A percentile compares a stretch with the other conserved stretches of the same genome.
These are phyloP conservation scores for Asterophora parasitica DNA, from an alignment of 768 basidiomycete species.

Conservation along the genomic window DNA sequence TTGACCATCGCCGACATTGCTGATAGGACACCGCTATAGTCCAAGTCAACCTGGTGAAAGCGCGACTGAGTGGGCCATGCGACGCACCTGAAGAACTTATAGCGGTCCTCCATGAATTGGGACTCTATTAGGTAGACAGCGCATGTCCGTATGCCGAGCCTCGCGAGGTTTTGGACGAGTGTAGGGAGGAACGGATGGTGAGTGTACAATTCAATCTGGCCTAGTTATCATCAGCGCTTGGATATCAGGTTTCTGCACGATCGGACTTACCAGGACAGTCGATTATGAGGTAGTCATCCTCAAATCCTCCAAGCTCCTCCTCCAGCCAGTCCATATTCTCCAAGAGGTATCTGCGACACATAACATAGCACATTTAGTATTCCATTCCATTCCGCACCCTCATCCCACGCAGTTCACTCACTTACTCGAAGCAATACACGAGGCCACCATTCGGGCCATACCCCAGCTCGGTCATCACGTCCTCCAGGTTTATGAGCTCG, in stretches of 20 bases:
- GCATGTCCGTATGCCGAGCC: constrained; percentile 80
- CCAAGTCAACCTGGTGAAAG: constrained; percentile 7
- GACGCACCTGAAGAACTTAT: constrained; percentile 89
- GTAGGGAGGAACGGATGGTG: constrained; percentile 96
- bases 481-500: constrained; percentile 86
- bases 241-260: background rate
- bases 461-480: constrained; percentile 92
- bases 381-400: background rate
- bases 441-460: constrained; percentile 97
- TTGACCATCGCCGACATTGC: constrained; percentile 99
- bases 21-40: constrained; percentile 81
- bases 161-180: constrained; percentile 69
- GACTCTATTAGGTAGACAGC: constrained; percentile 93
- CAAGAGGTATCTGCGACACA: constrained; percentile 73
- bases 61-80: background rate
- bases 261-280: constrained; percentile 75
- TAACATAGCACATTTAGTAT: background rate
- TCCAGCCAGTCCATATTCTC: constrained; percentile 99
- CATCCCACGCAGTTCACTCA: constrained; percentile 35
- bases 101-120: constrained; percentile 99
- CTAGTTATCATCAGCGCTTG: constrained; percentile 33
- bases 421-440: constrained; percentile 99
- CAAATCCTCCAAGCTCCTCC: constrained; percentile 90
- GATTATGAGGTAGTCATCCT: constrained; percentile 92
- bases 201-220: constrained; percentile 98